A percentile compares a stretch with the other conserved stretches of the same genome.
Evolutionary conservation across 108 stramenopile genomes (phyloP).

Genomic region (Thalassiosira profunda): DNA sequence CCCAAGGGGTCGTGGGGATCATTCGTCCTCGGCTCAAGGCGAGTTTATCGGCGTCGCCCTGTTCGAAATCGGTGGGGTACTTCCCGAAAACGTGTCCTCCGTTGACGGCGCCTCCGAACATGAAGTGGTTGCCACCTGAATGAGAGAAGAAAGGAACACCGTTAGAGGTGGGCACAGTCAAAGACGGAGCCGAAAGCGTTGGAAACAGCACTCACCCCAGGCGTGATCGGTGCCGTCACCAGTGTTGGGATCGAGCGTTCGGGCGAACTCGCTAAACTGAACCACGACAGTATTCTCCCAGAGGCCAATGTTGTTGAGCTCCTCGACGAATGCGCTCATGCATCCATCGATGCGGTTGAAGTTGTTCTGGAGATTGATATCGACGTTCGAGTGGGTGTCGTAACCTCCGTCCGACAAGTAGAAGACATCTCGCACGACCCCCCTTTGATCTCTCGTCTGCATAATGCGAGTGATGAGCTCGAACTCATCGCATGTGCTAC

Average conservation of each 20-base stretch:
- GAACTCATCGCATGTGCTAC: slow-evolving; percentile 18
- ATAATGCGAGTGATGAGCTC: slow-evolving; percentile 45
- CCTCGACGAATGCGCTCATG: slow-evolving; percentile 50
- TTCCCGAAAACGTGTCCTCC: slow-evolving; percentile 62
- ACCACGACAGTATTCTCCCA: slow-evolving; percentile 64
- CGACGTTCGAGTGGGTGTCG: slow-evolving; percentile 54
- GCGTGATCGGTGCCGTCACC: slow-evolving; percentile 81
- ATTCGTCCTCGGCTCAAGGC: slow-evolving; percentile 70
- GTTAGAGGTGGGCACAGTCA: neutral
- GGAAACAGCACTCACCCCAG: slow-evolving; percentile 57
- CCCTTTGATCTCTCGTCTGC: slow-evolving; percentile 25
- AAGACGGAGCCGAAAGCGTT: neutral
- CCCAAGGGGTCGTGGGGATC: slow-evolving; percentile 77
- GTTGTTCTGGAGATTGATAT: slow-evolving; percentile 14
- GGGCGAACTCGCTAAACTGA: slow-evolving; percentile 65
- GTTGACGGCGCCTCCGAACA: slow-evolving; percentile 58
- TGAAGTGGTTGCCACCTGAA: slow-evolving; percentile 52
- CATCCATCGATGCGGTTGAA: slow-evolving; percentile 49
- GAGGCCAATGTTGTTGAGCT: slow-evolving; percentile 50
- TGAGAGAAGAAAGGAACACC: slow-evolving; percentile 5
- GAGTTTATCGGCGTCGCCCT: slow-evolving; percentile 26
- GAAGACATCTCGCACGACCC: slow-evolving; percentile 52
- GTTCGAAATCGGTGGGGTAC: slow-evolving; percentile 57
- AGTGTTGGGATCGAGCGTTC: slow-evolving; percentile 72
- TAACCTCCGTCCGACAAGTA: slow-evolving; percentile 55